A percentile compares a stretch with the other conserved stretches of the same genome.
phyloP scores from a whole-genome alignment of 75 land plant genomes.

The Cryptomeria japonica region DNA sequence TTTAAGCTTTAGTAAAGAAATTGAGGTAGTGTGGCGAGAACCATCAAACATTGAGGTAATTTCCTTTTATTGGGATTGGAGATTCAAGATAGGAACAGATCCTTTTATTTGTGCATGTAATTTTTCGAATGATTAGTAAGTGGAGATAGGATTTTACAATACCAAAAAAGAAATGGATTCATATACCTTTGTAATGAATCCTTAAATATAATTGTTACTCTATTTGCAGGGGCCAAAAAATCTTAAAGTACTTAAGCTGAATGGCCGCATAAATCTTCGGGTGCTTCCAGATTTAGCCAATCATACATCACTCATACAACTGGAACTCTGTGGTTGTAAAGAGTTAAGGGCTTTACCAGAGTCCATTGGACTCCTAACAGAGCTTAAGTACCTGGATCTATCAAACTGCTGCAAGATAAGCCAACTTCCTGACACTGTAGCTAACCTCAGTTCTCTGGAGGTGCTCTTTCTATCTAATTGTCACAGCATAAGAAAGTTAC shows the following conservation, averaged over 20 bases:
- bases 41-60: neutral
- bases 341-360: conserved; percentile 12
- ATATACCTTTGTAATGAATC: neutral
- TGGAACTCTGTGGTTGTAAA: conserved; percentile 22
- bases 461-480: conserved; percentile 9
- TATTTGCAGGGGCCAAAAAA: conserved; percentile 10
- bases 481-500: conserved; percentile 13
- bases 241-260: conserved; percentile 6
- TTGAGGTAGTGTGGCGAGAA: neutral
- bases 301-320: conserved; percentile 10
- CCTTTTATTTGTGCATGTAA: neutral
- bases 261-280: neutral
- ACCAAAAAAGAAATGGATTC: neutral
- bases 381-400: conserved; percentile 23
- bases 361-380: conserved; percentile 20
- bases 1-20: conserved; percentile 6
- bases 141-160: neutral
- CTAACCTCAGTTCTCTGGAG: neutral
- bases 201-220: neutral
- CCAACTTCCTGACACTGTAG: neutral
- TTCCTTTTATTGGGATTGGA: neutral
- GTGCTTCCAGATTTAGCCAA: conserved; percentile 1
- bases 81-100: neutral
- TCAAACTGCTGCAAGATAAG: conserved; percentile 17
- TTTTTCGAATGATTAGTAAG: neutral